These are phyloP conservation scores for Apodospora peruviana DNA, from an alignment of 495 filamentous ascomycete genomes.

Conservation along the genomic window DNA sequence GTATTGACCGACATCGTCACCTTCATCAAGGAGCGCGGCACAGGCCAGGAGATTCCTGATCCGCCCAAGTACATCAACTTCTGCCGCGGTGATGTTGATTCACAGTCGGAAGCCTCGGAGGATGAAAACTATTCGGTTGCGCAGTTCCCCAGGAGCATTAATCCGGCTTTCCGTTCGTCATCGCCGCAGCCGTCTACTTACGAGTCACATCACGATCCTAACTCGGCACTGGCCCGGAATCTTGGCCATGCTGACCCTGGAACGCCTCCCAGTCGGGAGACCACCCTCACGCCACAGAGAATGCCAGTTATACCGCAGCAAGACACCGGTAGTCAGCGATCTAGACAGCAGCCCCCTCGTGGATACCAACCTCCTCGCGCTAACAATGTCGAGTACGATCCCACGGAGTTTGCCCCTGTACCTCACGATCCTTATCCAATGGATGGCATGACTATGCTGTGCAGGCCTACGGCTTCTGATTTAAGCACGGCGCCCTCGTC, in stretches of 20 bases:
- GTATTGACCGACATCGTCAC: constrained; percentile 88
- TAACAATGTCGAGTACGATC: constrained; percentile 41
- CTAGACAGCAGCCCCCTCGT: constrained; percentile 8
- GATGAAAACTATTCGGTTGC: constrained; percentile 86
- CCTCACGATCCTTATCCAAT: constrained; percentile 92
- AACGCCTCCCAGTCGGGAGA: constrained; percentile 47
- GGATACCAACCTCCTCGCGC: constrained; percentile 22
- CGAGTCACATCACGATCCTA: constrained; percentile 82
- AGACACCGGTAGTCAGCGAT: constrained; percentile 11
- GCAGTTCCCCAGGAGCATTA: constrained; percentile 91
- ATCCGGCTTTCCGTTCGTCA: constrained; percentile 88
- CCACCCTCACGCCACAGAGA: constrained; percentile 51
- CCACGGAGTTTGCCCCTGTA: constrained; percentile 58
- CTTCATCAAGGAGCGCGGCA: constrained; percentile 88
- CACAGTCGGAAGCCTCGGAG: constrained; percentile 74
- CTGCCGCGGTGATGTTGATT: constrained; percentile 83
- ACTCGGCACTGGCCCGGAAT: constrained; percentile 60
- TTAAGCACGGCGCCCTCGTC: constrained; percentile 65
- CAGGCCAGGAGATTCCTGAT: constrained; percentile 93
- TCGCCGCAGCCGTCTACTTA: constrained; percentile 76
- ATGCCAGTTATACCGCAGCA: constrained; percentile 11
- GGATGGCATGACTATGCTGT: constrained; percentile 99
- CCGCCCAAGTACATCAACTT: constrained; percentile 98
- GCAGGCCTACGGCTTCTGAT: constrained; percentile 80
- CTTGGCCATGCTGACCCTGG: constrained; percentile 46